A percentile compares a stretch with the other conserved stretches of the same genome.
Conservation (phyloP, 2,329 filamentous ascomycete species). For the Monilinia fructigena region DNA sequence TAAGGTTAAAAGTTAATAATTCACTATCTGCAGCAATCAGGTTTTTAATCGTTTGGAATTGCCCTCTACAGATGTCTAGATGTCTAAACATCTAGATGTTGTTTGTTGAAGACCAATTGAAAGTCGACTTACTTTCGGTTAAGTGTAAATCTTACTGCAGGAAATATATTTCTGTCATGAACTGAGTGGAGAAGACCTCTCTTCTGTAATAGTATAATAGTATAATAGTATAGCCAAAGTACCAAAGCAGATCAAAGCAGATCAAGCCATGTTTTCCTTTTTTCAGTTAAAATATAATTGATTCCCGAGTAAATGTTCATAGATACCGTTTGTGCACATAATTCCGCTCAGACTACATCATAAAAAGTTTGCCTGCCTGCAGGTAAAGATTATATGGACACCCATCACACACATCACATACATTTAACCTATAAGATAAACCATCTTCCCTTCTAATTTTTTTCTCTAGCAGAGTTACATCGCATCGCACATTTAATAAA, state of each 20-base stretch:
- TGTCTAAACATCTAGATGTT: background rate
- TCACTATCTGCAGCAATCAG: background rate
- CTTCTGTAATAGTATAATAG: slow-evolving; percentile 5
- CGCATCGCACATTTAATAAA: background rate
- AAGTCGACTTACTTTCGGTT: background rate
- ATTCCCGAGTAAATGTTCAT: slow-evolving; percentile 14
- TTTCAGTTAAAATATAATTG: slow-evolving; percentile 6
- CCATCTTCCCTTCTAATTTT: background rate
- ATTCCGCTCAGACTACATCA: background rate
- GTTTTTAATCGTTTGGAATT: background rate
- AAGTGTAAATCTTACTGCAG: background rate
- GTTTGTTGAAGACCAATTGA: no score
- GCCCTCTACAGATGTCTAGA: no score
- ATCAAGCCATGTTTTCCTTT: background rate
- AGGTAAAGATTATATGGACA: background rate
- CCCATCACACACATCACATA: background rate
- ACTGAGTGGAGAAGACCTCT: background rate
- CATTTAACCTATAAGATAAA: slow-evolving; percentile 20
- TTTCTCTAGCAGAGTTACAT: background rate
- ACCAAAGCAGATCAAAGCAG: no score
- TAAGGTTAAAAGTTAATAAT: no score
- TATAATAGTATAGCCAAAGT: background rate
- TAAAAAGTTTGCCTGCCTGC: slow-evolving; percentile 8
- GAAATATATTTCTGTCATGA: background rate
- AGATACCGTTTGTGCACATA: slow-evolving; percentile 16